phyloP scores from a whole-genome alignment of 495 filamentous ascomycete species.

The Hypoxylon cercidicola region DNA sequence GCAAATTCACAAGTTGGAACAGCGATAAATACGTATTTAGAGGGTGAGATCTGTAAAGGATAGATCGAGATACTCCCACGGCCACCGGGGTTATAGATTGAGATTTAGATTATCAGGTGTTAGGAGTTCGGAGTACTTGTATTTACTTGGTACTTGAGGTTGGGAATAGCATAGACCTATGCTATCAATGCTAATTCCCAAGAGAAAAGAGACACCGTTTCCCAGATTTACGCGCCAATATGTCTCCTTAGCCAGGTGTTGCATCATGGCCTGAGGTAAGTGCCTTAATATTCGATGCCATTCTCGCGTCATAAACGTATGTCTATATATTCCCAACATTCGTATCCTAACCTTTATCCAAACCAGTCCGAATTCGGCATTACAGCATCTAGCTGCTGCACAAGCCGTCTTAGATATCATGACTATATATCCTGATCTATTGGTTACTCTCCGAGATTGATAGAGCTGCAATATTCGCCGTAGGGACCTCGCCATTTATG shows the following conservation, averaged over 20 bases:
- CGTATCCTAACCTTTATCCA: background rate
- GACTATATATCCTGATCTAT: background rate
- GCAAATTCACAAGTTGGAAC: constrained; percentile 2
- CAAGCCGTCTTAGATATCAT: too few relatives aligned
- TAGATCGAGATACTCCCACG: constrained; percentile 1
- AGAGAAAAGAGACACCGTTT: background rate
- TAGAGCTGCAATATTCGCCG: constrained; percentile 26
- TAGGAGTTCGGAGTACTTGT: constrained; percentile 18
- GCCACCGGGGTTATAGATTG: constrained; percentile 10
- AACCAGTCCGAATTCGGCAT: background rate
- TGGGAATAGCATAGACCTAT: constrained; percentile 10
- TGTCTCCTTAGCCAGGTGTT: background rate
- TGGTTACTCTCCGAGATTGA: constrained; percentile 20
- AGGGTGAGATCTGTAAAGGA: background rate
- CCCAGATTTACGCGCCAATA: constrained; percentile 20
- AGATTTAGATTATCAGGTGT: constrained; percentile 1
- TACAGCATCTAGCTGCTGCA: background rate
- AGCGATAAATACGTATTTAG: constrained; percentile 2
- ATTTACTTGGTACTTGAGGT: constrained; percentile 6
- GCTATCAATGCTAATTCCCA: constrained; percentile 8
- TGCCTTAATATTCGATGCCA: constrained; percentile 1
- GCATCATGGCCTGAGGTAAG: background rate
- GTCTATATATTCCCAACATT: constrained; percentile 6
- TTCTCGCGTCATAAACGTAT: constrained; percentile 5
- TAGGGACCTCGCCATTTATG: constrained; percentile 33